These are phyloP conservation scores for Streptanthus diversifolius DNA, from an alignment of 345 rosid species.

Conservation along the genomic window DNA sequence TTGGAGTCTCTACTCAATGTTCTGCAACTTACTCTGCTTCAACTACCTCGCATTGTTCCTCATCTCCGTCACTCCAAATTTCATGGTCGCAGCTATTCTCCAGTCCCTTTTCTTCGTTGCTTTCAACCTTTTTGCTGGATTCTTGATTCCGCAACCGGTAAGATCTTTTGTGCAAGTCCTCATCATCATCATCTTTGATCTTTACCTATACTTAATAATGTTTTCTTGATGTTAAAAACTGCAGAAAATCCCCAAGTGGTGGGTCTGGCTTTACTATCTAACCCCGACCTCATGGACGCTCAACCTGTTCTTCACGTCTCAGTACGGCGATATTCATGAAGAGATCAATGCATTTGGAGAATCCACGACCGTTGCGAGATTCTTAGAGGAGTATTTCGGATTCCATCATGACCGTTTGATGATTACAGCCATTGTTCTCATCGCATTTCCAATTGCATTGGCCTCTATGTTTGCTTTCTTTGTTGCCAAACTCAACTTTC, in stretches of 20 bases:
- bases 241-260: constrained; percentile 84
- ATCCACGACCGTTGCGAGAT: constrained; percentile 37
- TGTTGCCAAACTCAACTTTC: constrained; percentile 55
- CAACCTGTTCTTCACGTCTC: constrained; percentile 58
- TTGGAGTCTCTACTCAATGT: constrained; percentile 63
- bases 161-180: constrained; percentile 17
- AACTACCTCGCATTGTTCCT: constrained; percentile 67
- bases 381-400: constrained; percentile 58
- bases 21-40: constrained; percentile 49
- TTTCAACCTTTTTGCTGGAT: constrained; percentile 63
- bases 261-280: constrained; percentile 70
- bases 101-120: constrained; percentile 39
- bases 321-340: constrained; percentile 60
- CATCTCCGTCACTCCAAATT: constrained; percentile 61
- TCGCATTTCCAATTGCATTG: constrained; percentile 44
- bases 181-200: not conserved
- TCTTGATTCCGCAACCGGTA: constrained; percentile 65
- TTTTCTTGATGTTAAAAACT: not conserved
- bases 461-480: constrained; percentile 58
- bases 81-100: constrained; percentile 51
- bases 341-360: constrained; percentile 48
- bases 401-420: constrained; percentile 40
- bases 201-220: not conserved
- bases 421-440: constrained; percentile 39
- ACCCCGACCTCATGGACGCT: constrained; percentile 73